These are phyloP conservation scores for Teratosphaeria nubilosa DNA, from an alignment of 2,329 filamentous ascomycete species.

Conservation along the genomic window DNA sequence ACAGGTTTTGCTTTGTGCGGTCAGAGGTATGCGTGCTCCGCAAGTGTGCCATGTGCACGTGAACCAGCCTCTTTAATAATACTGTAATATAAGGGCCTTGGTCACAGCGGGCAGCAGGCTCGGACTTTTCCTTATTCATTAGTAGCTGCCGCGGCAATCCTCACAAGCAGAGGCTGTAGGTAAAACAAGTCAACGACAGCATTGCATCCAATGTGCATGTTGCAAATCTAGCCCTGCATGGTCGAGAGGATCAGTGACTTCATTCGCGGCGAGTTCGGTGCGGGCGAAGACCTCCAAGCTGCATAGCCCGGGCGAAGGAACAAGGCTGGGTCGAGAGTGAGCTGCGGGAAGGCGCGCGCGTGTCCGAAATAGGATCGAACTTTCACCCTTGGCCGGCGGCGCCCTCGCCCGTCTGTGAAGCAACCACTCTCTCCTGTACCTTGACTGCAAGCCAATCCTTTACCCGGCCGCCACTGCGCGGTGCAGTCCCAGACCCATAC, in stretches of 20 bases:
- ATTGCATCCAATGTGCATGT: not conserved
- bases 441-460: too few species aligned
- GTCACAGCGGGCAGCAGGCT: not conserved
- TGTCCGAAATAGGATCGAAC: too few species aligned
- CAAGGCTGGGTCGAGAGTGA: not conserved
- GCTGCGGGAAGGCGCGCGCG: too few species aligned
- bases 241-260: not conserved
- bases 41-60: not conserved
- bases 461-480: too few species aligned
- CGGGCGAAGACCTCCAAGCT: not conserved
- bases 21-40: not conserved
- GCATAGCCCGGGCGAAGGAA: too few species aligned
- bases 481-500: too few species aligned
- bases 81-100: not conserved
- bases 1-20: not conserved
- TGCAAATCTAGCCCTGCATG: not conserved
- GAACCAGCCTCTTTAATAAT: not conserved
- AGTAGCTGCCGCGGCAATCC: not conserved
- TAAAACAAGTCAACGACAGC: not conserved
- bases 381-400: too few species aligned
- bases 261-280: not conserved
- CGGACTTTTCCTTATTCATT: too few species aligned
- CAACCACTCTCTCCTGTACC: too few species aligned
- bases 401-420: too few species aligned
- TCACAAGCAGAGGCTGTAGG: not conserved